A percentile compares a stretch with the other conserved stretches of the same genome.
Conservation (phyloP, 345 rosid species). For the Eucalyptus marginata region DNA sequence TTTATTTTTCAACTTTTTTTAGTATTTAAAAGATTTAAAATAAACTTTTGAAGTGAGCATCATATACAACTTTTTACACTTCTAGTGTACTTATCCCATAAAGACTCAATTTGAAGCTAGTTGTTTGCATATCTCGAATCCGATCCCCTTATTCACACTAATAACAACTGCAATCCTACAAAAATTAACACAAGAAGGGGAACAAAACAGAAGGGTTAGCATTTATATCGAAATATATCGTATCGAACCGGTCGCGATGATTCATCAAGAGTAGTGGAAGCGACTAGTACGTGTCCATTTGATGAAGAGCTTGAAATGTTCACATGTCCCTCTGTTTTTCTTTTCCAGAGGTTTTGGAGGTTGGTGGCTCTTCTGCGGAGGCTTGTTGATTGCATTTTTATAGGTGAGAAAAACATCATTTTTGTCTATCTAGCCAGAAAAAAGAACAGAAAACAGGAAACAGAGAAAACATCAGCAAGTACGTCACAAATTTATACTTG, state of each 20-base stretch:
- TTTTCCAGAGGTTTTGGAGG: background rate
- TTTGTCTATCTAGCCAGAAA: background rate
- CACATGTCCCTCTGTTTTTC: background rate
- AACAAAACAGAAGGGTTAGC: background rate
- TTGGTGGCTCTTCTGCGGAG: background rate
- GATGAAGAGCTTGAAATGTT: background rate
- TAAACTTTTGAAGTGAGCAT: too few species aligned
- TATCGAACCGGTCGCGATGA: background rate
- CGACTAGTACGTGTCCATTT: background rate
- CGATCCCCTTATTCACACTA: conserved; percentile 7
- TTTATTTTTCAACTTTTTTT: too few species aligned
- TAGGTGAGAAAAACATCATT: background rate
- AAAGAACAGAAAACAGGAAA: too few species aligned
- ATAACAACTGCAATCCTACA: conserved; percentile 1
- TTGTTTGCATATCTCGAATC: conserved; percentile 1
- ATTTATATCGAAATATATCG: background rate
- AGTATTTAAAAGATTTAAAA: too few species aligned
- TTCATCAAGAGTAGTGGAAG: background rate
- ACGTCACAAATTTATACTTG: background rate
- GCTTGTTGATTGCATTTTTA: background rate
- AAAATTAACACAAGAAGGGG: background rate
- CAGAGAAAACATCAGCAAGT: background rate
- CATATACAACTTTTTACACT: too few species aligned
- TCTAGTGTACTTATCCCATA: too few species aligned
- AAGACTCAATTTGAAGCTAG: background rate